Conservation (phyloP, 2,329 filamentous ascomycete genomes). For the Colletotrichum spinosum region DNA sequence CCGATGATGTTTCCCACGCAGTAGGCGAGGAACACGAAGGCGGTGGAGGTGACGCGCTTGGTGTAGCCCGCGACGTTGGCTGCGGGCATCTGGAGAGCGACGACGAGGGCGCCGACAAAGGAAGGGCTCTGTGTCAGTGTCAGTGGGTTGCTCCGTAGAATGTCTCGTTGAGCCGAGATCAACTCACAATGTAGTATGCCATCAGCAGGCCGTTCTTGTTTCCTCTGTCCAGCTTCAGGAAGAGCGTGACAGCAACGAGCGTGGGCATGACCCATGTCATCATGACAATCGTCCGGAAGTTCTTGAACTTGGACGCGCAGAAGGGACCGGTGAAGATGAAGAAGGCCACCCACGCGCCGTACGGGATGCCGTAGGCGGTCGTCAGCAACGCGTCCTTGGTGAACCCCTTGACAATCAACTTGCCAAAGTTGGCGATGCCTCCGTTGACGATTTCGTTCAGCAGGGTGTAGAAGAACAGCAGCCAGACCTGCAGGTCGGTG, state of each 20-base stretch:
- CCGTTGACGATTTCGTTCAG: constrained; percentile 43
- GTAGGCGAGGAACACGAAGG: constrained; percentile 58
- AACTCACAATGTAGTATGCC: constrained; percentile 53
- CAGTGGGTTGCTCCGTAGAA: constrained; percentile 52
- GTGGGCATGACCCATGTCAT: constrained; percentile 62
- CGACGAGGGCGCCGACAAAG: constrained; percentile 58
- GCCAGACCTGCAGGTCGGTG: constrained; percentile 55
- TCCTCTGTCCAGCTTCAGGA: constrained; percentile 56
- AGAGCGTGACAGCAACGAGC: constrained; percentile 36
- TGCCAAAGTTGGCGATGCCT: constrained; percentile 36
- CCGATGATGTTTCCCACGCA: constrained; percentile 53
- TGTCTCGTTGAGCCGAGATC: constrained; percentile 59
- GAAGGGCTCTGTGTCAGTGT: constrained; percentile 42
- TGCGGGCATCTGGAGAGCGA: constrained; percentile 64
- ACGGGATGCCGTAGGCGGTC: constrained; percentile 64
- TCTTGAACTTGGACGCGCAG: constrained; percentile 61
- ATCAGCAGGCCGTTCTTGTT: constrained; percentile 51
- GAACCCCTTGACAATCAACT: constrained; percentile 47
- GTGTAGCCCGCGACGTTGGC: constrained; percentile 61
- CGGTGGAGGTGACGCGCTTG: constrained; percentile 57
- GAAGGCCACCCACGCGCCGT: constrained; percentile 63
- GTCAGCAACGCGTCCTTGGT: constrained; percentile 51
- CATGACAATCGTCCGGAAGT: constrained; percentile 65
- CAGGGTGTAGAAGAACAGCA: constrained; percentile 50
- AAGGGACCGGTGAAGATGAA: constrained; percentile 65